Conservation (phyloP, 1,139 yeast species). For the Blastobotrys apis region DNA sequence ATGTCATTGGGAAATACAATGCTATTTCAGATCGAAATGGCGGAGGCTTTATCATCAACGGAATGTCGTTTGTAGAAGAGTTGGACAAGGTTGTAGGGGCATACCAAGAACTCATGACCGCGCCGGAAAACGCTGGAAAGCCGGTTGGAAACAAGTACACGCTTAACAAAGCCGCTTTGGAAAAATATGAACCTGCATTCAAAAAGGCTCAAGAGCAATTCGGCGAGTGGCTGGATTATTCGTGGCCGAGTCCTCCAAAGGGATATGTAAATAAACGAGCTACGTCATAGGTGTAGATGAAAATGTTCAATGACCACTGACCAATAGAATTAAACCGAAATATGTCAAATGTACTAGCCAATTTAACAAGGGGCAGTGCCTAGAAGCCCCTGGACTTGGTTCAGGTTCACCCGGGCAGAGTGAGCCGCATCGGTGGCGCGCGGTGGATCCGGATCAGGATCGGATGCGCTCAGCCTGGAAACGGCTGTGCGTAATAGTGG, state of each 20-base stretch:
- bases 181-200: conserved; percentile 15
- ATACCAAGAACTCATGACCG: conserved; percentile 12
- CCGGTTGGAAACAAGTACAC: conserved; percentile 14
- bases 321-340: too few species aligned
- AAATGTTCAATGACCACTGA: too few species aligned
- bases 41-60: conserved; percentile 20
- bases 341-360: too few species aligned
- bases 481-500: too few species aligned
- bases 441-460: too few species aligned
- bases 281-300: background rate
- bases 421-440: too few species aligned
- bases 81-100: conserved; percentile 15
- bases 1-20: conserved; percentile 17
- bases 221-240: conserved; percentile 17
- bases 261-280: conserved; percentile 1
- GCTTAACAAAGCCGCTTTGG: conserved; percentile 10
- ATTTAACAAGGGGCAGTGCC: too few species aligned
- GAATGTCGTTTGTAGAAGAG: conserved; percentile 19
- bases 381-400: too few species aligned
- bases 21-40: conserved; percentile 16
- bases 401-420: too few species aligned
- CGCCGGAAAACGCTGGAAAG: conserved; percentile 9
- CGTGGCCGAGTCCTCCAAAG: conserved; percentile 18
- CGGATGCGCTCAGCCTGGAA: too few species aligned
- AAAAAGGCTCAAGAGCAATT: conserved; percentile 13